Evolutionary conservation across 1,284 basidiomycete species (phyloP), one percentile per base, ranked within the genome.

Genomic region (Schizophyllum commune): DNA sequence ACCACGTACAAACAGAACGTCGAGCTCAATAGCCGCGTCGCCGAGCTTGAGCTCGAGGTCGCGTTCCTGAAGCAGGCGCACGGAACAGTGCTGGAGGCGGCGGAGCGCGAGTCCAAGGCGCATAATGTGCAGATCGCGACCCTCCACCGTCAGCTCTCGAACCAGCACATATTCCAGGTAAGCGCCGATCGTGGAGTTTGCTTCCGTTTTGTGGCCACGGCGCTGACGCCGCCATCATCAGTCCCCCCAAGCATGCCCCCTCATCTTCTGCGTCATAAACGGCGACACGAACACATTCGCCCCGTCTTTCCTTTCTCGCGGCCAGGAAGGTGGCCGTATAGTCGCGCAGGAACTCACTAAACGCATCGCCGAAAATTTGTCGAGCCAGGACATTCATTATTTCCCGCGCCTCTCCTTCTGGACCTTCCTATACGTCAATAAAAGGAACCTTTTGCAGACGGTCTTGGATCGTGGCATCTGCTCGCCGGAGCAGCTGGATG

Each of bases 261-360:
- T 91, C 65, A 84, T 90, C 59, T 77, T 89, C 63, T 89, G 87
- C 67, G 80, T 88, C 64, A 80, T 92, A 66, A 86, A 92, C 65
- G 89, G 87, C 39, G 83, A 90, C 69, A 79, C 82, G 55, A 84
- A 83, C 66, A 73, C 89, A 64, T 92, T 92, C 74, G 76, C 77
- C 60, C 77, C 76, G 58, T 73, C 79, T 32, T 78, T 86, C 62
- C 72, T 91, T 52, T 69, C 69, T 51, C 82, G 85, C 69, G 89
- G 89, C 8, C 80, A 81, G 52, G 77, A 81, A 61, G 89, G 89
- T n/a, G 89, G 89, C 32, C 78, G 79, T 39, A 74, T 76, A 58
- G 88, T 88, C 20, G 89, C 86, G 22, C 83, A 88, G 66, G 77
- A 79, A 60, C 75, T 91, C 62, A 87, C 86, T 19, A 81, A 84